Evolutionary conservation across 495 filamentous ascomycete genomes (phyloP), one percentile per base, ranked within the genome.

Genomic region (Trichoderma asperelloides): DNA sequence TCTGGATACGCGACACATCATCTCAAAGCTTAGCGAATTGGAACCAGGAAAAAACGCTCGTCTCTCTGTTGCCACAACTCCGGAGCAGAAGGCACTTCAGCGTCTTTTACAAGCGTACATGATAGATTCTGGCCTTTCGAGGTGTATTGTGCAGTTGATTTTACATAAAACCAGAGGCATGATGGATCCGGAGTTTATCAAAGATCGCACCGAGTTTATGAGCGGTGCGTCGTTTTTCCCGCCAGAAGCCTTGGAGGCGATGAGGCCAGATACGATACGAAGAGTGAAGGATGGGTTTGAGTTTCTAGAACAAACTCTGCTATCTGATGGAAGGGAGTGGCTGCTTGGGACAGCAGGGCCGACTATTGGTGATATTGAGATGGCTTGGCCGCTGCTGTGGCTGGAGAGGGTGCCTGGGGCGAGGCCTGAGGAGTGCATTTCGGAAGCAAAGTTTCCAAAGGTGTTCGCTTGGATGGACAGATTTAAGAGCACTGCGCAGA

Each of bases 351-450:
- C 71, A 0, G 67, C 76, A 9, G 73, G 72, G 30, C 81, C 85
- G 18, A 74, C 73, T 21, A 70, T 87, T 70, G 84, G 78, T 2
- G 88, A 89, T 73, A 81, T 89, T 62, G 84, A 88, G 73, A 80
- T 80, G 16, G 76, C 86, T 16, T 90, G 86, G 87, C 71, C 78
- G 0, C 78, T 88, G 63, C 79, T 85, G 69, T 90, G 89, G 88
- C 68, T 88, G 1, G 70, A 74, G 9, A 74, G 66, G 2, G 67
- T 85, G 4, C 77, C 79, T 1, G 83, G 79, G 2, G 81, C 84
- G 15, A 70, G 87, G 27, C 77, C 79, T 55, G 69, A 72, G 21
- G 73, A 75, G 9, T 41, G 73, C 39, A 75, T 88, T 57, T 76
- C 78, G 1, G 70, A 69, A 47, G 65, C 72, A 25, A 71, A 68